Conservation (phyloP, 2,329 filamentous ascomycete species). For the Sarocladiaceae sp. region DNA sequence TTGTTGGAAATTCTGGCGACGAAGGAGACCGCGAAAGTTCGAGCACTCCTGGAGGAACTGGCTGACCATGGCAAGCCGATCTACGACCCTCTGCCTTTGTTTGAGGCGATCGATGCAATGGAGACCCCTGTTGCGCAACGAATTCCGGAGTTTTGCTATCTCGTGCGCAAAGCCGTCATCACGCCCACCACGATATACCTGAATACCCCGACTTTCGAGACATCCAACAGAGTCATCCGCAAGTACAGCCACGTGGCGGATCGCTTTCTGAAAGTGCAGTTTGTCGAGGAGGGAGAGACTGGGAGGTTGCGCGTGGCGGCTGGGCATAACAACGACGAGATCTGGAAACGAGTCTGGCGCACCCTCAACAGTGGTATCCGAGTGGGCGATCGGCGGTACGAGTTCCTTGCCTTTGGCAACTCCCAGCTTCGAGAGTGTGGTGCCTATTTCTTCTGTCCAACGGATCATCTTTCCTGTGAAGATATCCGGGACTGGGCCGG, state of each 20-base stretch:
- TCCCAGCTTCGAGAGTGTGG: constrained; percentile 90
- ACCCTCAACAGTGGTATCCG: constrained; percentile 71
- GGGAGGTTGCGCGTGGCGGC: constrained; percentile 42
- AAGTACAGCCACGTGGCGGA: constrained; percentile 63
- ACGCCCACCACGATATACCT: constrained; percentile 82
- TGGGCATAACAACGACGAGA: constrained; percentile 49
- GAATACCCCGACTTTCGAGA: constrained; percentile 71
- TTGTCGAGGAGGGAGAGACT: constrained; percentile 69
- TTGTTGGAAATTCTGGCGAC: constrained; percentile 61
- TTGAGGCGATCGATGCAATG: constrained; percentile 47
- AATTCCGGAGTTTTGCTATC: constrained; percentile 66
- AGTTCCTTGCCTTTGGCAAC: constrained; percentile 91
- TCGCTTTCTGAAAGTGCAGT: constrained; percentile 82
- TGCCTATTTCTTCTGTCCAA: constrained; percentile 85
- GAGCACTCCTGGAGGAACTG: constrained; percentile 66
- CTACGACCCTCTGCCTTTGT: constrained; percentile 67
- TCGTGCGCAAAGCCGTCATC: constrained; percentile 69
- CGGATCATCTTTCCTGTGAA: constrained; percentile 58
- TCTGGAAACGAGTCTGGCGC: constrained; percentile 69
- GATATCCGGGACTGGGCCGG: constrained; percentile 86
- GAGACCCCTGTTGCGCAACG: constrained; percentile 40
- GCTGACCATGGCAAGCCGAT: constrained; percentile 56
- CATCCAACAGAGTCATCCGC: constrained; percentile 80
- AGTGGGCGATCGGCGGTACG: constrained; percentile 74
- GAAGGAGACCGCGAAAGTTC: constrained; percentile 42